These are phyloP conservation scores for Ambrosia trifida DNA, from an alignment of 129 eudicot genomes.

Conservation along the genomic window DNA sequence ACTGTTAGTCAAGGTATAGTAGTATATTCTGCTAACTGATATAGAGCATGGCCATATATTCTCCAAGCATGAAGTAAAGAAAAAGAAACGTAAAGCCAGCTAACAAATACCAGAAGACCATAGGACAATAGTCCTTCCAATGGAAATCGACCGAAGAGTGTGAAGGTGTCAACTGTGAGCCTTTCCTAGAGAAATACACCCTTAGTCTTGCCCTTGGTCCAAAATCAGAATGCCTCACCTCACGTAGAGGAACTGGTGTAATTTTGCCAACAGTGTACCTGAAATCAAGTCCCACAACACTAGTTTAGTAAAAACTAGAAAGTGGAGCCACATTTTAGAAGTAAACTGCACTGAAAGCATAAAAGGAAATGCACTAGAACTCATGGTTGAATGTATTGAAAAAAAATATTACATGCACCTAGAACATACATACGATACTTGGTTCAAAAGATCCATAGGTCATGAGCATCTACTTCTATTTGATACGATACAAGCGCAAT, in stretches of 20 bases:
- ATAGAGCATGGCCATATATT: background rate
- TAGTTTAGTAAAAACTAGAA: constrained; percentile 28
- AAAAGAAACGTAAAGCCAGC: constrained; percentile 8
- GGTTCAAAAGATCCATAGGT: background rate
- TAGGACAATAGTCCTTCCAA: constrained; percentile 99
- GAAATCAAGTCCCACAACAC: constrained; percentile 44
- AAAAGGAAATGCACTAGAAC: background rate
- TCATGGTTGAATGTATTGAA: background rate
- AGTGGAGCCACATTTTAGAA: constrained; percentile 1
- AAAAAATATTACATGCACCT: background rate
- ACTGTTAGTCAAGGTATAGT: background rate
- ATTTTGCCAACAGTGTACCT: constrained; percentile 99
- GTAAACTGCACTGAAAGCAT: background rate
- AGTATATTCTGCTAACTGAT: background rate
- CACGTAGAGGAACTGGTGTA: constrained; percentile 95
- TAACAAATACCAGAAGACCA: constrained; percentile 85
- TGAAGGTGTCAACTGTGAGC: constrained; percentile 88
- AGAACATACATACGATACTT: background rate
- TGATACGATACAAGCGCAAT: background rate
- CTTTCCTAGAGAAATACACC: constrained; percentile 85
- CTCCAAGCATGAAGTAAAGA: constrained; percentile 10
- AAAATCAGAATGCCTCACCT: constrained; percentile 87
- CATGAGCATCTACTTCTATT: constrained; percentile 8
- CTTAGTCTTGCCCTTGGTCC: constrained; percentile 83
- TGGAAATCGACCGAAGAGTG: constrained; percentile 80